Conservation (phyloP, 495 filamentous ascomycete species). For the Hypomontagnella monticulosa region DNA sequence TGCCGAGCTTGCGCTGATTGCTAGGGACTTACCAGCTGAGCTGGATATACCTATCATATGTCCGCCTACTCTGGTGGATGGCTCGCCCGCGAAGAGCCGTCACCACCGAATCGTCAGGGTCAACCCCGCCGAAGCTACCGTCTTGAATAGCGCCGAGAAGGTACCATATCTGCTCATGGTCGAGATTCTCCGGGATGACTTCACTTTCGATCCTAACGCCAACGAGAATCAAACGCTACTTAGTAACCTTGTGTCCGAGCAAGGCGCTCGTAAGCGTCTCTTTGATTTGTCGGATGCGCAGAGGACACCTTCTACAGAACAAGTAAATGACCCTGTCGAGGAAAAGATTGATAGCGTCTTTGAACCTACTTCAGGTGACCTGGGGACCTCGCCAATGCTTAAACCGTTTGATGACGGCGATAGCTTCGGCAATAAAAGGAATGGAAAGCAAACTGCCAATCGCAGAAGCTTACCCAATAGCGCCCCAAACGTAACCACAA, state of each 20-base stretch:
- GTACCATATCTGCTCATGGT: slow-evolving; percentile 82
- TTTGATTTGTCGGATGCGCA: slow-evolving; percentile 71
- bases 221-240: slow-evolving; percentile 70
- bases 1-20: slow-evolving; percentile 77
- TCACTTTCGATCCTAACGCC: slow-evolving; percentile 75
- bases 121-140: slow-evolving; percentile 80
- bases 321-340: slow-evolving; percentile 48
- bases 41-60: slow-evolving; percentile 81
- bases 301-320: slow-evolving; percentile 53
- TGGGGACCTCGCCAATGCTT: slow-evolving; percentile 72
- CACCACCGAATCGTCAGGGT: slow-evolving; percentile 80
- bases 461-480: slow-evolving; percentile 65
- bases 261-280: slow-evolving; percentile 67
- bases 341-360: slow-evolving; percentile 73
- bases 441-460: slow-evolving; percentile 30
- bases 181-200: slow-evolving; percentile 76
- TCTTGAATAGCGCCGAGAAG: slow-evolving; percentile 80
- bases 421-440: slow-evolving; percentile 21
- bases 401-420: slow-evolving; percentile 59
- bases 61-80: slow-evolving; percentile 72
- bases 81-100: slow-evolving; percentile 67
- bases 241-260: slow-evolving; percentile 67
- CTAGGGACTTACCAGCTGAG: slow-evolving; percentile 76
- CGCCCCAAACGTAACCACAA: slow-evolving; percentile 59
- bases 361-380: slow-evolving; percentile 75